phyloP scores from a whole-genome alignment of 2,329 filamentous ascomycete genomes.

The Penicillium thymicola region DNA sequence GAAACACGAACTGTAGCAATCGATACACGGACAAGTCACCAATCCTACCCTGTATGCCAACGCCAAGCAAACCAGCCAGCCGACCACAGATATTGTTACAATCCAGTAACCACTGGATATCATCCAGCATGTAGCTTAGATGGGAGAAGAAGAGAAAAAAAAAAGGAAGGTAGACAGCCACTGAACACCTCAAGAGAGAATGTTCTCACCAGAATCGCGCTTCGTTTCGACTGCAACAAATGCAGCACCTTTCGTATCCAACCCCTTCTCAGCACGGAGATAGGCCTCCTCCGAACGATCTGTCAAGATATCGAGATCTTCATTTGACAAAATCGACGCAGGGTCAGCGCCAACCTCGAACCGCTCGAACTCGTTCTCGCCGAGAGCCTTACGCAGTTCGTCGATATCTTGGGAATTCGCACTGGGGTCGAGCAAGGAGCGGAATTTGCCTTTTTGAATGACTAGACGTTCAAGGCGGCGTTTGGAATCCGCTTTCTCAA shows the following conservation, averaged over 20 bases:
- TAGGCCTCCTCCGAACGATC: constrained; percentile 70
- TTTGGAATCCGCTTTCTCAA: constrained; percentile 87
- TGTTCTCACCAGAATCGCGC: constrained; percentile 41
- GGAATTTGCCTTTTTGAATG: constrained; percentile 88
- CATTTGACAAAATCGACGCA: constrained; percentile 66
- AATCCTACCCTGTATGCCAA: background rate
- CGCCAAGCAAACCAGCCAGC: background rate
- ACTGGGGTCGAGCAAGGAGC: constrained; percentile 60
- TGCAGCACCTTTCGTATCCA: constrained; percentile 54
- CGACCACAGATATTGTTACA: background rate
- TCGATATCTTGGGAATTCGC: constrained; percentile 53
- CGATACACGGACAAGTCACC: background rate
- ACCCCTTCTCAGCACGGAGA: constrained; percentile 70
- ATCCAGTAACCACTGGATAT: background rate
- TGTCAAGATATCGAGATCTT: constrained; percentile 73
- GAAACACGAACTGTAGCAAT: background rate
- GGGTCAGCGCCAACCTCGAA: constrained; percentile 56
- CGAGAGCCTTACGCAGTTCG: constrained; percentile 61
- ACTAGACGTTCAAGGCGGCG: constrained; percentile 89
- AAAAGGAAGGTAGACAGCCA: background rate
- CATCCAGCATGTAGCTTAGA: background rate
- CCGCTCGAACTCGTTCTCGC: constrained; percentile 70
- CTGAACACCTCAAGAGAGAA: constrained; percentile 29
- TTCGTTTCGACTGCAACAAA: constrained; percentile 83
- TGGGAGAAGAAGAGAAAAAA: background rate